These are phyloP conservation scores for Fusarium illudens DNA, from an alignment of 2,329 filamentous ascomycete species.

Conservation along the genomic window DNA sequence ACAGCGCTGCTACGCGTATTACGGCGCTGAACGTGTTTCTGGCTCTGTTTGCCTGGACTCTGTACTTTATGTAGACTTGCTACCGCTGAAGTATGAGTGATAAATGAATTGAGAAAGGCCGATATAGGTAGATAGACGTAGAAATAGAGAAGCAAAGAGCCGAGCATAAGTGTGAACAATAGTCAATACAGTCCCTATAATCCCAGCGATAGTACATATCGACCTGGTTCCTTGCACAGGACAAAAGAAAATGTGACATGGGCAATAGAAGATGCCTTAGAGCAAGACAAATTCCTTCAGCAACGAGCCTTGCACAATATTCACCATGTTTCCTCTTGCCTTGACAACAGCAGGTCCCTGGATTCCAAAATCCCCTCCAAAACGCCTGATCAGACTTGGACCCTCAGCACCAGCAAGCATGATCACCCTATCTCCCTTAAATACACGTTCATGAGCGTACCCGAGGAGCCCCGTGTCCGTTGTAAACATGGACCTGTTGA, in stretches of 20 bases:
- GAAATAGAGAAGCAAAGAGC: no score
- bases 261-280: neutral
- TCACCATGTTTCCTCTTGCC: neutral
- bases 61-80: neutral
- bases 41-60: neutral
- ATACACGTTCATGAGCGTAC: neutral
- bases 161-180: no score
- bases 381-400: neutral
- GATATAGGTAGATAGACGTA: no score
- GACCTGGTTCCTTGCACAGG: no score
- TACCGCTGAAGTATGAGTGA: no score
- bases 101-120: no score
- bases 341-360: neutral
- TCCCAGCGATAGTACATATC: no score
- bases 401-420: neutral
- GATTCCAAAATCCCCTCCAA: neutral
- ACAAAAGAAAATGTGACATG: no score
- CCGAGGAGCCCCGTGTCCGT: neutral
- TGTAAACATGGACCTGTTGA: neutral
- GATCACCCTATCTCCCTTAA: neutral
- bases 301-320: neutral
- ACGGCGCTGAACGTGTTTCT: neutral
- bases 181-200: no score
- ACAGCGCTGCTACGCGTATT: neutral
- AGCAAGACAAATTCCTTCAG: neutral